Evolutionary conservation across 2,329 filamentous ascomycete species (phyloP).

Genomic region (Epichloe sibirici): DNA sequence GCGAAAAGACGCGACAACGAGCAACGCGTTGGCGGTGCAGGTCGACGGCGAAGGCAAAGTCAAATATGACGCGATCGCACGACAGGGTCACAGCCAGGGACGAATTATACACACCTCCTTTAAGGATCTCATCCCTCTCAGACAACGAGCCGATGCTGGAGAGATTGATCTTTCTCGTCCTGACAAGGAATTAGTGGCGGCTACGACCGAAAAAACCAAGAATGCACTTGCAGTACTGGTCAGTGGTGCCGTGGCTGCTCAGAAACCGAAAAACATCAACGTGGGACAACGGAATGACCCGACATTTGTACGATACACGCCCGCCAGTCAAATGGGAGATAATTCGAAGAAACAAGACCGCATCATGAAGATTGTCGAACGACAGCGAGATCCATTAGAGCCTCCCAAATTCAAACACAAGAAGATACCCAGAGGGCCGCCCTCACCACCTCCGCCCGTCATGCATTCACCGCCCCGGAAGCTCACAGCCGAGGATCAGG

Average conservation of each 20-base stretch:
- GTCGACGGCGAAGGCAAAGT: conserved; percentile 87
- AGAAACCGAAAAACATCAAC: conserved; percentile 93
- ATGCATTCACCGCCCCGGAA: conserved; percentile 94
- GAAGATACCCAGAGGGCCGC: conserved; percentile 88
- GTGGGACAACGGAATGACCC: conserved; percentile 69
- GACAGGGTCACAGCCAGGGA: conserved; percentile 72
- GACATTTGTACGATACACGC: conserved; percentile 91
- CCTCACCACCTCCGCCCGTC: conserved; percentile 82
- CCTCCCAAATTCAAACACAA: conserved; percentile 98
- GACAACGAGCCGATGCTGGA: conserved; percentile 84
- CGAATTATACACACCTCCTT: conserved; percentile 90
- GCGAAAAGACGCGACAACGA: conserved; percentile 57
- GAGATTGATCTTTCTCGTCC: conserved; percentile 81
- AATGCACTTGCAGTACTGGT: conserved; percentile 74
- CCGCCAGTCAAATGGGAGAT: conserved; percentile 91
- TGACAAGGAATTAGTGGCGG: conserved; percentile 70
- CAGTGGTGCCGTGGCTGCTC: conserved; percentile 73
- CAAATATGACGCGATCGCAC: conserved; percentile 90
- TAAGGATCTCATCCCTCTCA: conserved; percentile 88
- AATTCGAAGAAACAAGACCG: conserved; percentile 79
- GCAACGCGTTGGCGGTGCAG: conserved; percentile 84
- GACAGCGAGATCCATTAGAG: conserved; percentile 89
- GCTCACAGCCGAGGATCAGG: conserved; percentile 91
- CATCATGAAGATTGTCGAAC: conserved; percentile 96
- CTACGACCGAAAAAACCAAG: conserved; percentile 78